Conservation (phyloP, 768 basidiomycete species). For the Leccinum broughii region DNA sequence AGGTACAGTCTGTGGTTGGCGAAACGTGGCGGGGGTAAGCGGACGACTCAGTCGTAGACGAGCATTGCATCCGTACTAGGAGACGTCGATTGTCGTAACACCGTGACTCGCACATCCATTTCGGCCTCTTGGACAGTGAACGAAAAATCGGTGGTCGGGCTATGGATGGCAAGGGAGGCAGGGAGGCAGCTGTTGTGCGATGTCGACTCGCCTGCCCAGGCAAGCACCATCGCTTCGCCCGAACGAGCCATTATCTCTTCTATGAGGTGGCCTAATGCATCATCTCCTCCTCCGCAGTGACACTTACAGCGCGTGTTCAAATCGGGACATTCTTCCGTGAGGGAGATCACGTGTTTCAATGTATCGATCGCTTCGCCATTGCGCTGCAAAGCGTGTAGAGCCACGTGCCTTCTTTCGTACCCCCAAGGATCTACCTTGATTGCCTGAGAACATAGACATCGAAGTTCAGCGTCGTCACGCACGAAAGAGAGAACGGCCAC, state of each 20-base stretch:
- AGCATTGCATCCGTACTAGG: neutral
- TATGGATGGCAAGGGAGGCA: constrained; percentile 1
- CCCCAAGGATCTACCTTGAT: constrained; percentile 5
- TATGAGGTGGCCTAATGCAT: constrained; percentile 14
- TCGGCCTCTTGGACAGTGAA: neutral
- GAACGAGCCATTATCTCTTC: constrained; percentile 14
- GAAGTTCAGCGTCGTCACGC: neutral
- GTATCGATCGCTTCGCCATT: neutral
- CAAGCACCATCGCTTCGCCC: constrained; percentile 8
- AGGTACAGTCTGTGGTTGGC: constrained; percentile 5
- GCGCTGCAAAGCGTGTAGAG: neutral
- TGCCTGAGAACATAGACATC: neutral
- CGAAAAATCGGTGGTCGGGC: neutral
- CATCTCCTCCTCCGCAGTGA: constrained; percentile 8
- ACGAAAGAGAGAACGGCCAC: neutral
- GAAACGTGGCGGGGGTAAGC: constrained; percentile 4
- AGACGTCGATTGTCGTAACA: neutral
- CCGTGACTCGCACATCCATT: neutral
- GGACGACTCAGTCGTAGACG: neutral
- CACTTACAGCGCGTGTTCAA: neutral
- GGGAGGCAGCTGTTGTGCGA: constrained; percentile 20
- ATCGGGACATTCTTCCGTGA: neutral
- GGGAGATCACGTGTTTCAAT: constrained; percentile 2
- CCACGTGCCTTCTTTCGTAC: constrained; percentile 7
- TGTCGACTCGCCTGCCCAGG: constrained; percentile 14